These are phyloP conservation scores for Oryza longistaminata DNA, from an alignment of 176 grass and related monocot species.

Conservation along the genomic window DNA sequence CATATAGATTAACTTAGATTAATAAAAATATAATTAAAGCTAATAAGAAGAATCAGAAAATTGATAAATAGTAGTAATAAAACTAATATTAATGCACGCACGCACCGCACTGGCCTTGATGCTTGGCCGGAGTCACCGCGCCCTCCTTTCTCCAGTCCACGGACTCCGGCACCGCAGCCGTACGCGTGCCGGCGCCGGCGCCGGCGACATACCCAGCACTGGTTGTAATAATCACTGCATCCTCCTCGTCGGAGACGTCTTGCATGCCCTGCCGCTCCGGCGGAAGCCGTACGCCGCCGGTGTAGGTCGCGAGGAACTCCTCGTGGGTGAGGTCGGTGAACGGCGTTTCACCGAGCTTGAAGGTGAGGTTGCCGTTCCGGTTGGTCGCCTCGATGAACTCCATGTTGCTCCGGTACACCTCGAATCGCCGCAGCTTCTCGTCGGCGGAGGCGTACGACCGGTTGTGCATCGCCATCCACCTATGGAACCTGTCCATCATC, in stretches of 20 bases:
- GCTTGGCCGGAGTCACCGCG: constrained; percentile 42
- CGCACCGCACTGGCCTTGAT: constrained; percentile 42
- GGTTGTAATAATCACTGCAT: neutral
- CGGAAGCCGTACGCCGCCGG: neutral
- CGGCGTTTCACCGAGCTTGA: constrained; percentile 14
- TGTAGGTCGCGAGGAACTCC: neutral
- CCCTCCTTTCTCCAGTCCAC: constrained; percentile 59
- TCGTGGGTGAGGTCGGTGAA: constrained; percentile 42
- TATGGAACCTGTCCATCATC: constrained; percentile 1
- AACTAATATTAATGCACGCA: constrained; percentile 49
- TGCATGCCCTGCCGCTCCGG: no score
- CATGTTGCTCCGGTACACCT: constrained; percentile 21
- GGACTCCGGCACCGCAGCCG: neutral
- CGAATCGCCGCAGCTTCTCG: constrained; percentile 27
- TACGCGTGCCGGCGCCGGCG: neutral
- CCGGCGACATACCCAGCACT: neutral
- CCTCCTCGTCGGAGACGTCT: neutral
- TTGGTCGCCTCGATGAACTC: constrained; percentile 22
- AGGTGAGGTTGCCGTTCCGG: neutral
- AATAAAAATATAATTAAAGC: no score
- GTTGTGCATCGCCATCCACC: constrained; percentile 18
- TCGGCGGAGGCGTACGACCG: neutral
- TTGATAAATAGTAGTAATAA: no score
- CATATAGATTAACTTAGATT: no score
- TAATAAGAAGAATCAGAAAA: no score